Evolutionary conservation across 495 filamentous ascomycete species (phyloP).

Genomic region (Pseudotulostoma volvatum): DNA sequence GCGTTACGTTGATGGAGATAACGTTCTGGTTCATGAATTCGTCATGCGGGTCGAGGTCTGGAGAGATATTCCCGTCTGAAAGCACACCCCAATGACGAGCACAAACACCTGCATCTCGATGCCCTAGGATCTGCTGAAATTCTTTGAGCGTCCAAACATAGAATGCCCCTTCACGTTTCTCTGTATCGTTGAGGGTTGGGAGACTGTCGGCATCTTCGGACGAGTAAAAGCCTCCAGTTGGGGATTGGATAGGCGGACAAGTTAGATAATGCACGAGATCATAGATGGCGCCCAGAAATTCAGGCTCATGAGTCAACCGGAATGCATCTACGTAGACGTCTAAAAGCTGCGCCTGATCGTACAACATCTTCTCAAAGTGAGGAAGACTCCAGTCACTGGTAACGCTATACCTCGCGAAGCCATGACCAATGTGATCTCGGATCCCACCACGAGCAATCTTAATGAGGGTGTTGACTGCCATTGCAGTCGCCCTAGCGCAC

Average conservation of each 20-base stretch:
- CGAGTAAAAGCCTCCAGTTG: conserved; percentile 66
- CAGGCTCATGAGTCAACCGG: conserved; percentile 48
- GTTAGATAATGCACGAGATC: conserved; percentile 75
- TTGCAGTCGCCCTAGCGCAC: conserved; percentile 53
- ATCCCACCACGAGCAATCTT: conserved; percentile 77
- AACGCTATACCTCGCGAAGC: conserved; percentile 81
- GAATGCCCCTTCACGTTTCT: conserved; percentile 87
- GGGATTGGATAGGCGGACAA: conserved; percentile 41
- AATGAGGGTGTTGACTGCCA: conserved; percentile 69
- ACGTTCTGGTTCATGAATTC: conserved; percentile 75
- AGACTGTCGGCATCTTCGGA: conserved; percentile 89
- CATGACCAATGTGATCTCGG: conserved; percentile 81
- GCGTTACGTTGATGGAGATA: conserved; percentile 40
- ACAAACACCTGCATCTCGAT: conserved; percentile 53
- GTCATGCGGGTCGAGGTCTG: conserved; percentile 72
- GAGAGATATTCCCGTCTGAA: conserved; percentile 78
- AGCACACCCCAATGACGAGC: conserved; percentile 76
- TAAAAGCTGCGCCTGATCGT: conserved; percentile 82
- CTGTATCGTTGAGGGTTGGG: conserved; percentile 52
- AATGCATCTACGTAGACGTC: conserved; percentile 81
- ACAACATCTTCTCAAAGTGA: conserved; percentile 98
- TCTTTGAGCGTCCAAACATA: conserved; percentile 91
- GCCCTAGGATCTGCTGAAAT: conserved; percentile 59
- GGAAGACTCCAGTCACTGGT: conserved; percentile 84
- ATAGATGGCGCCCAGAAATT: conserved; percentile 65